Percentiles rank a stretch among this genome's conserved stretches.
Conservation (phyloP, 176 grass and related monocot species). For the Rhynchospora pubera region DNA sequence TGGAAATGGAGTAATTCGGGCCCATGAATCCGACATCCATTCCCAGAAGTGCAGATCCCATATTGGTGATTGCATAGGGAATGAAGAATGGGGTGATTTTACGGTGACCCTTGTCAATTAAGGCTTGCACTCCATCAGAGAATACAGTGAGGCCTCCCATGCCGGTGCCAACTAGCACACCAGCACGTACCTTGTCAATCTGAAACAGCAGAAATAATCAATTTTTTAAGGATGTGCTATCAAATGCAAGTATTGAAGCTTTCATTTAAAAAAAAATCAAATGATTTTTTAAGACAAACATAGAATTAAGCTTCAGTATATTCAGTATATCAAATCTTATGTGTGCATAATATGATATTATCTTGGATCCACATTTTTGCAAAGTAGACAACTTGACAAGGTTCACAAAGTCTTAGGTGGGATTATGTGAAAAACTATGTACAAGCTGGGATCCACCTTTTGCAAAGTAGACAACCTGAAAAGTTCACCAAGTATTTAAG, state of each 20-base stretch:
- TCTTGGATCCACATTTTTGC: background rate
- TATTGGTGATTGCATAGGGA: constrained; percentile 96
- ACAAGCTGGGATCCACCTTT: too few species aligned
- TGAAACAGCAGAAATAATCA: constrained; percentile 15
- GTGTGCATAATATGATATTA: background rate
- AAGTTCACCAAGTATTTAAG: too few species aligned
- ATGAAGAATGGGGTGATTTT: constrained; percentile 99
- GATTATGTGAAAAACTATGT: too few species aligned
- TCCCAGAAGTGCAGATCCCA: constrained; percentile 85
- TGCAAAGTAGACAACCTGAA: too few species aligned
- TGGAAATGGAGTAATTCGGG: constrained; percentile 95
- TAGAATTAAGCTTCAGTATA: background rate
- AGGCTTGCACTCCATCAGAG: constrained; percentile 90
- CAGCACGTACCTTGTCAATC: constrained; percentile 79
- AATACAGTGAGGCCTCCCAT: constrained; percentile 97
- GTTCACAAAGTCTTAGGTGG: background rate
- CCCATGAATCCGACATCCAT: constrained; percentile 99
- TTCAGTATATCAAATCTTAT: background rate
- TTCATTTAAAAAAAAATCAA: background rate
- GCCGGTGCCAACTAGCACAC: constrained; percentile 93
- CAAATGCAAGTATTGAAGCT: background rate
- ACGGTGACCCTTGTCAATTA: constrained; percentile 81
- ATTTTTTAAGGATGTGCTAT: background rate
- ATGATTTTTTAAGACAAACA: background rate
- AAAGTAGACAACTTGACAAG: background rate